Percentiles rank a stretch among this genome's conserved stretches.
phyloP scores from a whole-genome alignment of 2,329 filamentous ascomycete species.

The Fusarium denticulatum region DNA sequence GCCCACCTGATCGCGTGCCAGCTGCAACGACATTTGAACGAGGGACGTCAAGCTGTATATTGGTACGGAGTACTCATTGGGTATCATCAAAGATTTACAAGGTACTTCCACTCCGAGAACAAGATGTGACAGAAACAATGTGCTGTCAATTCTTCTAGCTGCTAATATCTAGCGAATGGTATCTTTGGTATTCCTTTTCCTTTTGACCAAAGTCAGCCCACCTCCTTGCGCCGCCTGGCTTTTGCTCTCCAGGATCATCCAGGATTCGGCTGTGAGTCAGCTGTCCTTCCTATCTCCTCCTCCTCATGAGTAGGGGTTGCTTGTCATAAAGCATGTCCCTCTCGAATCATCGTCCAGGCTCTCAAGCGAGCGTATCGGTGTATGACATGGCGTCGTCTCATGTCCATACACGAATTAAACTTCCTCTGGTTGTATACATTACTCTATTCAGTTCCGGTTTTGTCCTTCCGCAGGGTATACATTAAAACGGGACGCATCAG shows the following conservation, averaged over 20 bases:
- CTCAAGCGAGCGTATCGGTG: constrained; percentile 49
- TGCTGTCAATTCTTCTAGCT: constrained; percentile 43
- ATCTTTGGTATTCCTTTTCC: constrained; percentile 49
- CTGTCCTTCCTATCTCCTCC: constrained; percentile 25
- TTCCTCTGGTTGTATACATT: constrained; percentile 53
- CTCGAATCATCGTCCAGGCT: constrained; percentile 37
- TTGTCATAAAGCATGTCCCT: constrained; percentile 14
- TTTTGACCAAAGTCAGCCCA: constrained; percentile 31
- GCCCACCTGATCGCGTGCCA: neutral
- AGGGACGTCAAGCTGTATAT: neutral
- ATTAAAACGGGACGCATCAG: constrained; percentile 37
- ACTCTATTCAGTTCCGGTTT: constrained; percentile 49
- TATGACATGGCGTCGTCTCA: constrained; percentile 40
- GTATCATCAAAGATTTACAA: neutral
- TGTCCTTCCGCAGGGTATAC: constrained; percentile 43
- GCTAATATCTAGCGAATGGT: constrained; percentile 53
- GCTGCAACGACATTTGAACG: neutral
- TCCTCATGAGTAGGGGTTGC: constrained; percentile 33
- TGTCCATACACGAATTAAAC: constrained; percentile 50
- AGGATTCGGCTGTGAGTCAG: constrained; percentile 23
- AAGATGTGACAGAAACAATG: constrained; percentile 26
- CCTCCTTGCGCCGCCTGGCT: constrained; percentile 37
- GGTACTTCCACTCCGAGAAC: neutral
- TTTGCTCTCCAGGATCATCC: constrained; percentile 34
- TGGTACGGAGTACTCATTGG: neutral